These are phyloP conservation scores for Sicyos edulis DNA, from an alignment of 306 rosid genomes.

Conservation along the genomic window DNA sequence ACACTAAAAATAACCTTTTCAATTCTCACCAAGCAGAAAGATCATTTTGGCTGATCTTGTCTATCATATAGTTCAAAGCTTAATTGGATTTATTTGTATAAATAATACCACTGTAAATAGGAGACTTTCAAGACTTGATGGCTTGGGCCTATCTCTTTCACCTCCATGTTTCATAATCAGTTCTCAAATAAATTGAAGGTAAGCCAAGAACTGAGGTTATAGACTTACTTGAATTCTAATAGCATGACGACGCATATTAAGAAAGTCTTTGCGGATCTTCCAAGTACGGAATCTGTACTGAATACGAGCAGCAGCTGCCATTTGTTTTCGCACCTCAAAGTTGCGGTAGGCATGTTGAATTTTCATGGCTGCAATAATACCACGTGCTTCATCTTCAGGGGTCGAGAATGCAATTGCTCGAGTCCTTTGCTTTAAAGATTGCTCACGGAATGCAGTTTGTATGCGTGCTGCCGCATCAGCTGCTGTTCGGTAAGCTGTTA, in stretches of 20 bases:
- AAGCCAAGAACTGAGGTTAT: constrained; percentile 22
- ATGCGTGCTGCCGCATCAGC: constrained; percentile 97
- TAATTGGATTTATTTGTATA: constrained; percentile 2
- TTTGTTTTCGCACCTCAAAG: constrained; percentile 46
- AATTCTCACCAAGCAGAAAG: neutral
- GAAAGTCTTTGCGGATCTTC: constrained; percentile 77
- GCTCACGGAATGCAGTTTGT: constrained; percentile 78
- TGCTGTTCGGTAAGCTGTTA: constrained; percentile 76
- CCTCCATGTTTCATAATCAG: neutral
- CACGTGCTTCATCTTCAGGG: constrained; percentile 77
- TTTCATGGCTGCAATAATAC: constrained; percentile 85
- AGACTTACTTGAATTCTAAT: constrained; percentile 78
- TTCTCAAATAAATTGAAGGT: constrained; percentile 9
- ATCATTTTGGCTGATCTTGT: neutral
- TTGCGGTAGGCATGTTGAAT: constrained; percentile 90
- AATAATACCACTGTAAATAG: neutral
- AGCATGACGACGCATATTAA: constrained; percentile 64
- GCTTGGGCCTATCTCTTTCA: neutral
- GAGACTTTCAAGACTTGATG: neutral
- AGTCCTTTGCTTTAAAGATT: constrained; percentile 50
- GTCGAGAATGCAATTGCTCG: constrained; percentile 36
- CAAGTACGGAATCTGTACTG: constrained; percentile 78
- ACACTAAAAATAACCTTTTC: neutral
- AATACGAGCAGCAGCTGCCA: constrained; percentile 80
- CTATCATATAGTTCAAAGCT: neutral